phyloP scores from a whole-genome alignment of 78 protist genomes.

The Dictyostelium intermedium region DNA sequence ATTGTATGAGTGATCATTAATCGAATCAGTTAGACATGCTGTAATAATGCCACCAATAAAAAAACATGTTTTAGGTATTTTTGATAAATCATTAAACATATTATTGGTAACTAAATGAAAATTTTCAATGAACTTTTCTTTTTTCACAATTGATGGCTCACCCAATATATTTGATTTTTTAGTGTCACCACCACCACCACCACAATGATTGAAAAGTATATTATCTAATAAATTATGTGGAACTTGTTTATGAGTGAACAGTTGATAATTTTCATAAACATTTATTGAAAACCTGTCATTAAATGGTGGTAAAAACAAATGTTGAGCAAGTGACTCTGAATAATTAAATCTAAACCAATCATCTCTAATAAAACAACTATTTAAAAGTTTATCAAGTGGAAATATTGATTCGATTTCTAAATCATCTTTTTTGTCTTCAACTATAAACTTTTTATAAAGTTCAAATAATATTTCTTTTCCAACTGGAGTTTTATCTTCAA shows the following conservation, averaged over 20 bases:
- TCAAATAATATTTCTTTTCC: neutral
- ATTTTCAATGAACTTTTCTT: neutral
- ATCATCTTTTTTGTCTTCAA: neutral
- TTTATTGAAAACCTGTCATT: neutral
- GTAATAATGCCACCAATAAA: constrained; percentile 41
- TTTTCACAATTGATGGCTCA: neutral
- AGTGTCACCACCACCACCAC: too few relatives aligned
- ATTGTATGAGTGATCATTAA: neutral
- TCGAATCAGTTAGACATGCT: neutral
- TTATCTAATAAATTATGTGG: neutral
- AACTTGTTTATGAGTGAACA: neutral
- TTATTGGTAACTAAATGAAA: neutral
- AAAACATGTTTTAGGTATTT: neutral
- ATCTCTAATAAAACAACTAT: neutral
- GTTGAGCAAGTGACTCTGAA: neutral
- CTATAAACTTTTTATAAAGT: neutral
- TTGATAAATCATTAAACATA: neutral
- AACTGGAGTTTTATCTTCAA: constrained; percentile 22
- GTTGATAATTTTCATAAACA: constrained; percentile 9
- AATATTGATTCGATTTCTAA: neutral
- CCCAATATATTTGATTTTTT: neutral
- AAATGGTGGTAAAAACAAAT: neutral
- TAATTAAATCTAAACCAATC: neutral
- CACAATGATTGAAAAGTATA: neutral
- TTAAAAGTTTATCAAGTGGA: neutral